phyloP scores from a whole-genome alignment of 768 basidiomycete genomes.

The Lenzites betulinus region DNA sequence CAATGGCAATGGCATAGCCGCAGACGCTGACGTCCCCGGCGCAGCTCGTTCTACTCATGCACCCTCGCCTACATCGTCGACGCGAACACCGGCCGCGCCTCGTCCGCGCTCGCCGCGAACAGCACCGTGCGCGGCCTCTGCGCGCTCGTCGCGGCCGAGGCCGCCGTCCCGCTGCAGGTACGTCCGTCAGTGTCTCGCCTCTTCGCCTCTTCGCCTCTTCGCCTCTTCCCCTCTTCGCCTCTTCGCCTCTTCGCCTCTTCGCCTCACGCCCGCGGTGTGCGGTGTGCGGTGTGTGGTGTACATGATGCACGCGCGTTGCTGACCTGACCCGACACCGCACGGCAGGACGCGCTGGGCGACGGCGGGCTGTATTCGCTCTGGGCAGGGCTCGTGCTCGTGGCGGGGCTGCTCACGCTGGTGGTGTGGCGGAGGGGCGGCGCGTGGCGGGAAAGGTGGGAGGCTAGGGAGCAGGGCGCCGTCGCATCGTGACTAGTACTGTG shows the following conservation, averaged over 20 bases:
- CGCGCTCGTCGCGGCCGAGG: slow-evolving; percentile 72
- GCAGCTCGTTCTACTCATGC: slow-evolving; percentile 61
- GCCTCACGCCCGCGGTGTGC: too few species aligned
- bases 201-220: too few species aligned
- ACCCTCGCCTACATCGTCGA: slow-evolving; percentile 87
- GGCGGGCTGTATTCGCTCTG: slow-evolving; percentile 79
- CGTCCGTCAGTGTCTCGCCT: slow-evolving; percentile 26
- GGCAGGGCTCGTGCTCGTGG: slow-evolving; percentile 52
- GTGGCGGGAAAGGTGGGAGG: slow-evolving; percentile 58
- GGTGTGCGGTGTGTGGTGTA: too few species aligned
- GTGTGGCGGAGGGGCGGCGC: slow-evolving; percentile 57
- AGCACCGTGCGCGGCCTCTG: slow-evolving; percentile 70
- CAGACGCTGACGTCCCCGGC: neutral
- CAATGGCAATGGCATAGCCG: neutral
- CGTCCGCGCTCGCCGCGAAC: slow-evolving; percentile 75
- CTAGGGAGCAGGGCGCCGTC: too few species aligned
- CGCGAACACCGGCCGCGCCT: slow-evolving; percentile 78
- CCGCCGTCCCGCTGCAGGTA: slow-evolving; percentile 74
- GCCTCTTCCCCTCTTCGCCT: too few species aligned
- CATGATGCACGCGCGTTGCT: too few species aligned
- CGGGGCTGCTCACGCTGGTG: slow-evolving; percentile 56
- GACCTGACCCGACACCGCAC: too few species aligned
- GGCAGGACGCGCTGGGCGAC: slow-evolving; percentile 68
- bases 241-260: too few species aligned
- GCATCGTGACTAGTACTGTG: too few species aligned